Evolutionary conservation across 73 alveolate genomes (phyloP), one percentile per base, ranked within the genome.

Genomic region (Stentor coeruleus): DNA sequence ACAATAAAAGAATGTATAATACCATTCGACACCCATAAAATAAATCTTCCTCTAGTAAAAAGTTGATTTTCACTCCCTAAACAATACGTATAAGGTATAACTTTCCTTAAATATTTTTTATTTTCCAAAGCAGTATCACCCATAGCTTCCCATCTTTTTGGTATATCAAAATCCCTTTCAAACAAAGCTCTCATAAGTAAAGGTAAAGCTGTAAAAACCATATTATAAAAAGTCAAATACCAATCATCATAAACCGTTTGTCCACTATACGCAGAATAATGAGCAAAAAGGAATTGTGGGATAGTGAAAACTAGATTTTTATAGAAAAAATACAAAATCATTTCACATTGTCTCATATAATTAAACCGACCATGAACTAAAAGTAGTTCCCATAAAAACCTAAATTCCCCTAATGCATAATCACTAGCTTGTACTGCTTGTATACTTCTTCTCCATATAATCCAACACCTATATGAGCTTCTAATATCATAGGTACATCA

Each of bases 401-500:
- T 72, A 83, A 96, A 96, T 84, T 96, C 91, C 35, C 97, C 96
- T 30, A 96, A 89, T 30, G 98, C 98, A 89, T 92, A 97, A 86
- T 97, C 99, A 15, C 98, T 85, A 39, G 96, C 81, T 88, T 96
- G 95, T 15, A 96, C 99, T 28, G 99, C 99, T 74, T 96, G 83
- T 94, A 96, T 96, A 3, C 99, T 87, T 97, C 99, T 80, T 97
- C 96, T 35, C 99, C 99, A 83, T 87, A 94, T 26, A 97, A 86
- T 49, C 99, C 99, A 26, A 97, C 92, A 2, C 99, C 99, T 20
- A 97, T 96, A 86, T 97, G 97, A 0, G 99, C 99, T 85, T 97
- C 99, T 89, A 91, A 76, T 66, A 97, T 97, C 99, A 97, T 97
- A 30, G 96, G 89, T 20, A 97, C 99, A 84, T 97, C 99, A 88